phyloP scores from a whole-genome alignment of 768 basidiomycete species.

The Termitomyces sp. region DNA sequence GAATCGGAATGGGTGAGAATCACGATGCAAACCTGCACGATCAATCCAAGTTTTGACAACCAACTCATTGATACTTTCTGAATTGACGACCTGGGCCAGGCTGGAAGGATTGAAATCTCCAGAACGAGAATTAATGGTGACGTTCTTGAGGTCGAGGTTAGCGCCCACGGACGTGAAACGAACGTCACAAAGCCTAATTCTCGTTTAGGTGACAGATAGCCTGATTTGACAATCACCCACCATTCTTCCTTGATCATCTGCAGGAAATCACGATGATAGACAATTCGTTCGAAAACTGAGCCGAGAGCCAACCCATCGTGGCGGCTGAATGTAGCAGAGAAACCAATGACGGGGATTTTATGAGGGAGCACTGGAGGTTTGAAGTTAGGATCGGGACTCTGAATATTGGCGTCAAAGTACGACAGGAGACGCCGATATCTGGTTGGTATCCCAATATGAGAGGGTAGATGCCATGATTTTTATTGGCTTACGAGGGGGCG shows the following conservation, averaged over 20 bases:
- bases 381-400: conserved; percentile 42
- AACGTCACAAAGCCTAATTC: conserved; percentile 72
- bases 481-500: conserved; percentile 67
- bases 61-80: conserved; percentile 66
- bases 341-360: conserved; percentile 81
- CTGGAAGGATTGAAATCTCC: conserved; percentile 83
- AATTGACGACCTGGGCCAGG: conserved; percentile 80
- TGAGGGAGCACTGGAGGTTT: conserved; percentile 32
- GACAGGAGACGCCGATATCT: conserved; percentile 83
- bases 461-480: not conserved
- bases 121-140: conserved; percentile 57
- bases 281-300: conserved; percentile 85
- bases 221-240: conserved; percentile 29
- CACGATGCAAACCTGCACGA: conserved; percentile 55
- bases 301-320: conserved; percentile 89
- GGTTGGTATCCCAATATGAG: not conserved
- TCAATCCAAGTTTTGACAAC: conserved; percentile 85
- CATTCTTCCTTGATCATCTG: conserved; percentile 94
- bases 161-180: conserved; percentile 82
- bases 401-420: conserved; percentile 68
- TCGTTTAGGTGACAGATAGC: conserved; percentile 14
- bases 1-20: not conserved
- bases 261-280: conserved; percentile 87
- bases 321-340: conserved; percentile 91
- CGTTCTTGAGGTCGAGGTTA: conserved; percentile 60